phyloP scores from a whole-genome alignment of 1,284 basidiomycete species.

The Trichosporon asahii region DNA sequence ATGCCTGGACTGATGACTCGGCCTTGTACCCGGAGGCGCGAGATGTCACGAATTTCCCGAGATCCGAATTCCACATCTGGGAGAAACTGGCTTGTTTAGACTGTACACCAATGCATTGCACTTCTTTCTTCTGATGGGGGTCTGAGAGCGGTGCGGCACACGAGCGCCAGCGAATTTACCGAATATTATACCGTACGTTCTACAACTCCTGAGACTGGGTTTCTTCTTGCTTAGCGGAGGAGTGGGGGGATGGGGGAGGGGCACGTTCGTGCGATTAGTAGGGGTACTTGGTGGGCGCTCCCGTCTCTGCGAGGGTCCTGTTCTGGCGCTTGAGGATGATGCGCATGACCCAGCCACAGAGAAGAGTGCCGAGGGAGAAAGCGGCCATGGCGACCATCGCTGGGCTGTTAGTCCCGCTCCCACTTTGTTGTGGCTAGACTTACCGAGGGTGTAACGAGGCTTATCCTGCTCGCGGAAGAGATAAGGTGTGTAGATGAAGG shows the following conservation, averaged over 20 bases:
- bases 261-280: slow-evolving; percentile 14
- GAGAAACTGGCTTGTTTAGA: not conserved
- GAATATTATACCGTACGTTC: not conserved
- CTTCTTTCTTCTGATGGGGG: not conserved
- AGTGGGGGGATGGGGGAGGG: not conserved
- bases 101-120: not conserved
- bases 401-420: not conserved
- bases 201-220: not conserved
- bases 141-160: not conserved
- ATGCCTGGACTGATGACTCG: not conserved
- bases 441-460: slow-evolving; percentile 26
- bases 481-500: slow-evolving; percentile 38
- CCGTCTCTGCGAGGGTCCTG: slow-evolving; percentile 16
- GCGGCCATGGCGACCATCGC: slow-evolving; percentile 28
- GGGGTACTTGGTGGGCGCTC: slow-evolving; percentile 21
- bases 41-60: not conserved
- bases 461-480: slow-evolving; percentile 30
- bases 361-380: slow-evolving; percentile 22
- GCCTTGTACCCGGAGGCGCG: not conserved
- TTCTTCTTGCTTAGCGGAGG: not conserved
- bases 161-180: not conserved
- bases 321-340: slow-evolving; percentile 26
- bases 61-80: not conserved
- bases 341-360: slow-evolving; percentile 23
- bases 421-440: not conserved